Base-by-base conservation (phyloP, 495 filamentous ascomycete genomes). In the Clohesyomyces aquaticus region DNA sequence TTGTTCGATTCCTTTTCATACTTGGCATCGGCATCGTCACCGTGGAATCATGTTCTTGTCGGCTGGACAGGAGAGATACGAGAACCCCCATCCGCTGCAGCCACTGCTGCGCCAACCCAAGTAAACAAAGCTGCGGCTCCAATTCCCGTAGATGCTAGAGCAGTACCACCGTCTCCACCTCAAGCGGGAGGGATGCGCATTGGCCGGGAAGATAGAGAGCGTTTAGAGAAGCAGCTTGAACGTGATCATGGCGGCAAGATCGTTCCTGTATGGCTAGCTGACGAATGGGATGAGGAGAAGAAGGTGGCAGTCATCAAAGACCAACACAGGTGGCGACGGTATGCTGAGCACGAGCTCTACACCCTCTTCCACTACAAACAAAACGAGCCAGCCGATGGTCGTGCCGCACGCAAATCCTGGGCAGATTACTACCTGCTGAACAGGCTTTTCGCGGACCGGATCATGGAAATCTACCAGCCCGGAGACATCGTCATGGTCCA, bases 301-400 rank as follows among this genome's bases (percentile, higher is more conserved):
- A 89, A 89, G 3, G 82, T 80, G 19, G 80, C 89, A 38, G 72
- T 79, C n/a, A 76, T 96, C 55, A 88, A 86, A 51, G 87, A 94
- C 64, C 91, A 95, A 75, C 79, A 79, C 6, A 78, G 90, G 58
- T 96, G 92, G 93, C 85, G 91, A 62, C 81, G 88, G 19, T 96
- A 92, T 75, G 91, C 91, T 14, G 92, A 97, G 78, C 85, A 89
- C 71, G 90, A 93, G 61, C 78, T 97, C 19, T 96, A 93, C 73
- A 88, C 91, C 3, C 80, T 96, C 16, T 88, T 96, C 75, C 93
- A 97, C 73, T 97, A 97, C 76, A 96, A 92, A 76, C 87, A 90
- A 71, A 89, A 95, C 69, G 89, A 91, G 63, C 90, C 91, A 0
- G 89, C 86, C 21, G 90, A 96, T 75, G 92, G 92, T 14, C 83